Conservation (phyloP, 768 basidiomycete genomes). For the Boletus sensibilis region DNA sequence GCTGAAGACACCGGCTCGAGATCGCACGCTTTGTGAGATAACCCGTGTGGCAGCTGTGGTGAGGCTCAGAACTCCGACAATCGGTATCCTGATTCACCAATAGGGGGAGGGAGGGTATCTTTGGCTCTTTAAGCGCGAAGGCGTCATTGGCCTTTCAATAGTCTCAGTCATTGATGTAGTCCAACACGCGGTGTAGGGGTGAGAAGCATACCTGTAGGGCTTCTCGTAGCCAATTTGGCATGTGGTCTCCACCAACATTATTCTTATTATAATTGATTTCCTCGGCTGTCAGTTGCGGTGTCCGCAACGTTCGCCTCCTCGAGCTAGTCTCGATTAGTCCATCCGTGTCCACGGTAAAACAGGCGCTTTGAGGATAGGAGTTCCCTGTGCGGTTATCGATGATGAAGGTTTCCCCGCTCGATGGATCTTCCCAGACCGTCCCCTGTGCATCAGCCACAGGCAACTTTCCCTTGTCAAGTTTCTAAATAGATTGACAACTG, state of each 20-base stretch:
- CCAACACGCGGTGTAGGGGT: constrained; percentile 8
- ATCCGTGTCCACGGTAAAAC: constrained; percentile 6
- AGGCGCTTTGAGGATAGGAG: constrained; percentile 43
- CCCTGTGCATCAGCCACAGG: constrained; percentile 32
- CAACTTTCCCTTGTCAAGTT: constrained; percentile 12
- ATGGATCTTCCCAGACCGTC: constrained; percentile 59
- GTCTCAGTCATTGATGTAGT: constrained; percentile 12
- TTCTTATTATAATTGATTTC: constrained; percentile 1
- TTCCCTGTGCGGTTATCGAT: constrained; percentile 71
- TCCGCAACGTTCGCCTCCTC: constrained; percentile 17
- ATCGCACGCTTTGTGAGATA: constrained; percentile 5
- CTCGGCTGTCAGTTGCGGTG: constrained; percentile 5
- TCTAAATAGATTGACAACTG: constrained; percentile 6
- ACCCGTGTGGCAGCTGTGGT: constrained; percentile 17
- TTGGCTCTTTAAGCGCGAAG: constrained; percentile 49
- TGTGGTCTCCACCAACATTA: constrained; percentile 13
- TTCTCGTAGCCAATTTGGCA: constrained; percentile 64
- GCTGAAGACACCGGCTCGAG: constrained; percentile 9
- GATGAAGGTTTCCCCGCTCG: constrained; percentile 55
- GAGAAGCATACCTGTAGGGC: constrained; percentile 51
- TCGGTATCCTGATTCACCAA: constrained; percentile 12
- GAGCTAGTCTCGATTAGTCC: constrained; percentile 7
- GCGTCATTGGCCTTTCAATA: constrained; percentile 50
- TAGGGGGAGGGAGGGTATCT: constrained; percentile 40
- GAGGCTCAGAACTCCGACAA: constrained; percentile 5